phyloP scores from a whole-genome alignment of 208 protist genomes.

The Polymyxa betae region DNA sequence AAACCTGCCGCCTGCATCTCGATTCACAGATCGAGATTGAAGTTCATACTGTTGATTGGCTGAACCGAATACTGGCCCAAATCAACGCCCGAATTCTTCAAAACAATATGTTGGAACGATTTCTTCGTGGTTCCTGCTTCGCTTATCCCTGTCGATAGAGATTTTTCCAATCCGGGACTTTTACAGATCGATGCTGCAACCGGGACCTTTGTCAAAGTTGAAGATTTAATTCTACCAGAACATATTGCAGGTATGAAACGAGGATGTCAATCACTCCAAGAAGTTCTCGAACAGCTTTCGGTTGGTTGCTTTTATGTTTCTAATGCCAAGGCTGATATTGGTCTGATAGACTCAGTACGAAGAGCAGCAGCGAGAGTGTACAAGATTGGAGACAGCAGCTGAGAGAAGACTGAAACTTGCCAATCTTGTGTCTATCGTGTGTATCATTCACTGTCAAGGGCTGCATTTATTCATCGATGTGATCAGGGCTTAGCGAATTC shows the following conservation, averaged over 20 bases:
- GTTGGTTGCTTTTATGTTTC: background rate
- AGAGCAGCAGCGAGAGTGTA: background rate
- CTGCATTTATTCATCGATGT: background rate
- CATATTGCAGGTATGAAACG: background rate
- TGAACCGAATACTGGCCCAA: background rate
- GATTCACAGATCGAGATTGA: constrained; percentile 15
- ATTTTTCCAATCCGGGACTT: too few species aligned
- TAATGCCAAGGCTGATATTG: background rate
- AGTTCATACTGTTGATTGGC: background rate
- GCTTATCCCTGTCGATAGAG: too few species aligned
- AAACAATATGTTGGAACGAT: too few species aligned
- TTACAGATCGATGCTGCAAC: background rate
- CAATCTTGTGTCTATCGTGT: background rate
- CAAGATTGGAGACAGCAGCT: background rate
- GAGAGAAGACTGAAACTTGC: background rate
- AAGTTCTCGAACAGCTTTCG: background rate
- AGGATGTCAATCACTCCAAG: background rate
- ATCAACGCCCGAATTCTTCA: too few species aligned
- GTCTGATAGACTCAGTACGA: background rate
- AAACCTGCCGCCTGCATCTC: background rate
- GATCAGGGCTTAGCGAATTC: background rate
- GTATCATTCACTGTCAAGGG: background rate
- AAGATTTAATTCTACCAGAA: background rate
- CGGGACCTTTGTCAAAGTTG: background rate
- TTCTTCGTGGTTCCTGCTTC: too few species aligned